phyloP scores from a whole-genome alignment of 2,329 filamentous ascomycete genomes.

The Trichoderma breve region DNA sequence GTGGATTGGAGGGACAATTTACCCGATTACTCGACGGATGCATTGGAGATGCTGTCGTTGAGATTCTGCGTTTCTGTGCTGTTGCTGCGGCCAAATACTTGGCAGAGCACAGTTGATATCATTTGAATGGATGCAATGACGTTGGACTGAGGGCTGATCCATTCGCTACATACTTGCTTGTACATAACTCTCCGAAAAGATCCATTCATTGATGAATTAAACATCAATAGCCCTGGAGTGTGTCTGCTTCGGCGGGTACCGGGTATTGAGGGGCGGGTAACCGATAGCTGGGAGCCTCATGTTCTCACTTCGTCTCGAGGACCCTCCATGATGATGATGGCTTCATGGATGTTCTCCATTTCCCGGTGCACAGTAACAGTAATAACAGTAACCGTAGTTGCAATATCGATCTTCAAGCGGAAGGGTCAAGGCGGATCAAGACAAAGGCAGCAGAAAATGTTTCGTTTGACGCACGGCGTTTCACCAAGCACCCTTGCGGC shows the following conservation, averaged over 20 bases:
- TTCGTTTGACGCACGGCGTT: conserved; percentile 10
- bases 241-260: not conserved
- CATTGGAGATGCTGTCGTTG: not conserved
- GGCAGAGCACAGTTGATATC: not conserved
- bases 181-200: not conserved
- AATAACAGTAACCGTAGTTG: not conserved
- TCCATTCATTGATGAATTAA: not conserved
- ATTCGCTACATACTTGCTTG: not conserved
- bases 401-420: not conserved
- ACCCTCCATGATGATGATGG: not conserved
- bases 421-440: not conserved
- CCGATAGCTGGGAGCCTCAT: not conserved
- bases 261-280: not conserved
- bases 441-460: not conserved
- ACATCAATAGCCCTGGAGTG: not conserved
- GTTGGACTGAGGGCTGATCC: not conserved
- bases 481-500: not conserved
- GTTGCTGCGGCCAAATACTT: not conserved
- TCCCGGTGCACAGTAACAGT: not conserved
- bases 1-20: not conserved
- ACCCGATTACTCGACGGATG: not conserved
- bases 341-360: not conserved
- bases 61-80: not conserved
- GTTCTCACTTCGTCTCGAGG: not conserved
- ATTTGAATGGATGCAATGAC: not conserved